These are phyloP conservation scores for Pyrenophora seminiperda DNA, from an alignment of 2,329 filamentous ascomycete species.

Conservation along the genomic window DNA sequence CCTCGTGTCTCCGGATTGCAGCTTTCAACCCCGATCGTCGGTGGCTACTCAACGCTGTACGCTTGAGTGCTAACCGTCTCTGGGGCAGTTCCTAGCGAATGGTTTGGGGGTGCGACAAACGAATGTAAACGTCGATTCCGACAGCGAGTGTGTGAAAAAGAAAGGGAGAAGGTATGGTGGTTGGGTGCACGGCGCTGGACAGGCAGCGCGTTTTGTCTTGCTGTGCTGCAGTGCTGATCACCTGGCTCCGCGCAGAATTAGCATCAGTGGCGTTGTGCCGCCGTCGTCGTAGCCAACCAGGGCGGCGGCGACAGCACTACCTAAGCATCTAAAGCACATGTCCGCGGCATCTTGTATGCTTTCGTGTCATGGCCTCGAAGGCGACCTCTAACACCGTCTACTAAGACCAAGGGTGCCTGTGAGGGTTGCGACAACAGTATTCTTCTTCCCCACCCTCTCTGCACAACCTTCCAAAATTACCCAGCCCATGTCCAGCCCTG, in stretches of 20 bases:
- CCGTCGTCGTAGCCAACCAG: conserved; percentile 4
- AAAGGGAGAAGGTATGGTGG: conserved; percentile 19
- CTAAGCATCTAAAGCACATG: conserved; percentile 9
- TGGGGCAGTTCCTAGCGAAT: neutral
- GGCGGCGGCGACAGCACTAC: neutral
- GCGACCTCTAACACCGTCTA: neutral
- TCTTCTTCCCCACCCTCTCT: conserved; percentile 12
- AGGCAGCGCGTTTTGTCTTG: conserved; percentile 31
- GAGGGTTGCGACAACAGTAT: neutral
- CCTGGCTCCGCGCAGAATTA: conserved; percentile 35
- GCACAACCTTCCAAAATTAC: conserved; percentile 14
- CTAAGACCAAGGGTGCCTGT: neutral
- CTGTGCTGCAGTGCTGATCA: conserved; percentile 34
- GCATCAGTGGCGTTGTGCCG: conserved; percentile 25
- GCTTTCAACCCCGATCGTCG: neutral
- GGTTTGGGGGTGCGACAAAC: conserved; percentile 11
- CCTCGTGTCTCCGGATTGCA: no score
- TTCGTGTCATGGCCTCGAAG: neutral
- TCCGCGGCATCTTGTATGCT: conserved; percentile 1
- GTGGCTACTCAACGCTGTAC: neutral
- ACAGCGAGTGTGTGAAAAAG: conserved; percentile 34
- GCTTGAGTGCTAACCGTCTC: no score
- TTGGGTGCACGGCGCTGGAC: conserved; percentile 22
- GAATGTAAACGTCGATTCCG: conserved; percentile 17
- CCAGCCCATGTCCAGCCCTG: neutral